Base-by-base conservation (phyloP, 257 asterid genomes). In the Fraxinus pennsylvanica region DNA sequence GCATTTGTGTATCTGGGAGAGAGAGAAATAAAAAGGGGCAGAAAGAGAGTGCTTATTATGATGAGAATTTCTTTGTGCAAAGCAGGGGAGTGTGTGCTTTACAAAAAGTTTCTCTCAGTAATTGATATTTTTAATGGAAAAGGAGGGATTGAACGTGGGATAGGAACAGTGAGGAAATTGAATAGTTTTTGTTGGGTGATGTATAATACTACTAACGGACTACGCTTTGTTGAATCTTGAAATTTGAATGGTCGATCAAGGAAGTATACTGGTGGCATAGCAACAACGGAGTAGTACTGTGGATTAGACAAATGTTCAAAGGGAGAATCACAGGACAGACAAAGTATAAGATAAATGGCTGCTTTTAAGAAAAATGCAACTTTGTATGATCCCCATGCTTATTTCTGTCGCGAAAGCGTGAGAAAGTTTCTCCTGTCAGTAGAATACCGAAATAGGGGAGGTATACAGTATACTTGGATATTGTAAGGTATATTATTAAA, bases 1-100 rank as follows among this genome's bases (percentile, higher is more conserved):
- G 82, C 32, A 74, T 45, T 75, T 71, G 63, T 50, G 73, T 36
- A 65, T 68, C 30, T 68, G 71, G 61, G 77, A 82, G 84, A 76
- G 71, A 68, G 81, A 47, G 15, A 43, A 43, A 12, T 43, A 0
- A 43, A 43, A 43, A 14, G 50, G 15, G 15, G 50, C 61, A 30
- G 35, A 76, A 41, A 82, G 81, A 76, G 91, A 74, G 91, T 85
- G 95, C 87, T 75, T 70, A 80, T 72, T 74, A 88, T 89, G 97
- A 94, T 89, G 88, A 85, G 80, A 76, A 45, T 65, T 81, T 71
- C 81, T 81, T 80, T 84, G 92, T 81, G 87, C 82, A 82, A 79
- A 77, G 87, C 82, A 81, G 75, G 63, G 80, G 84, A 76, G 87
- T 76, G 85, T 81, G 81, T 87, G 82, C 96, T 92, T 90, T 89